A percentile compares a stretch with the other conserved stretches of the same genome.
phyloP scores from a whole-genome alignment of 768 basidiomycete genomes.

The Pleurotus eryngii region DNA sequence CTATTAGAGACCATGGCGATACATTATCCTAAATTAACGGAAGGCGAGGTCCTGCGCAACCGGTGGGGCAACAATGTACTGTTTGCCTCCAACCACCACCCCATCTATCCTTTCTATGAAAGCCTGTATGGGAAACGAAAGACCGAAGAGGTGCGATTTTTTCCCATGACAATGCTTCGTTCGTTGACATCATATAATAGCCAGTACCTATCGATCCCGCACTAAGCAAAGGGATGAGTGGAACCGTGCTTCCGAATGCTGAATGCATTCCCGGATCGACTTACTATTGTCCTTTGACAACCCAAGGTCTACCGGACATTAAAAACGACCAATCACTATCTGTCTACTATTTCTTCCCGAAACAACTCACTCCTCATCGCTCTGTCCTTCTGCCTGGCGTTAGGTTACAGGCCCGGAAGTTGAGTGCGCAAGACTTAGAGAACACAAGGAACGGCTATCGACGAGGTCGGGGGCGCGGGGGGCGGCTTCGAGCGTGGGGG shows the following conservation, averaged over 20 bases:
- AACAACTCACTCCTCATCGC: slow-evolving; percentile 80
- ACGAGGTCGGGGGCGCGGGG: slow-evolving; percentile 46
- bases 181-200: slow-evolving; percentile 35
- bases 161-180: neutral
- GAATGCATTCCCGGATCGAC: slow-evolving; percentile 91
- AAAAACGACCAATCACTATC: slow-evolving; percentile 85
- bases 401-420: slow-evolving; percentile 50
- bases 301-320: slow-evolving; percentile 69
- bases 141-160: slow-evolving; percentile 59
- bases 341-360: slow-evolving; percentile 85
- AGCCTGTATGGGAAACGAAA: slow-evolving; percentile 89
- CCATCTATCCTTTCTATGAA: slow-evolving; percentile 84
- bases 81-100: slow-evolving; percentile 81
- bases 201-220: slow-evolving; percentile 67
- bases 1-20: slow-evolving; percentile 80
- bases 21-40: slow-evolving; percentile 63
- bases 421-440: slow-evolving; percentile 73
- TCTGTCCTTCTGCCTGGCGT: slow-evolving; percentile 80
- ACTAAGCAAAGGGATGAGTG: slow-evolving; percentile 76
- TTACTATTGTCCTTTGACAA: slow-evolving; percentile 70
- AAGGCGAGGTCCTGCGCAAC: slow-evolving; percentile 84
- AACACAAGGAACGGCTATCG: slow-evolving; percentile 53
- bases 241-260: slow-evolving; percentile 78
- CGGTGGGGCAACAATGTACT: slow-evolving; percentile 80
- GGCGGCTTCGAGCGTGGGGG: slow-evolving; percentile 38